Base-by-base conservation (phyloP, 805 yeast genomes). In the Myxozyma monticola region DNA sequence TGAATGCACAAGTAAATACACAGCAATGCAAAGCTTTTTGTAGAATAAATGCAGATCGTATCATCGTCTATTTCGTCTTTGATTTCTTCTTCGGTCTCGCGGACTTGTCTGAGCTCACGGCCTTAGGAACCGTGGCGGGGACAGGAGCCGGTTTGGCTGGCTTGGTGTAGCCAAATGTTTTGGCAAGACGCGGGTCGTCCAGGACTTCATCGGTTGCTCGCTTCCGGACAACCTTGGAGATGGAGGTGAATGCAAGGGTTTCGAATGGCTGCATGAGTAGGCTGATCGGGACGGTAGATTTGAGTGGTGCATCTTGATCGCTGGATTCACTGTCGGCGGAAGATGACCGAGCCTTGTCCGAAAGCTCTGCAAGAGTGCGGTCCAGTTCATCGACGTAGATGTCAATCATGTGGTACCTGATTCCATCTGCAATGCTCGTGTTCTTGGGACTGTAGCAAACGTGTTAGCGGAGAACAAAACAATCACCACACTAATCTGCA, bases 371-470 rank as follows among this genome's bases (percentile, higher is more conserved):
- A 48, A 84, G 65, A 1, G 83, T 78, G 55, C 76, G 76, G 62
- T 85, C 96, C 52, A 91, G 69, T 69, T 91, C 99, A 60, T 89
- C 97, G 33, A 86, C 67, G 65, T 80, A 81, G 5, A 93, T 80
- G 69, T 93, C 98, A 53, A 86, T 76, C 35, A 91, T 68, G 71
- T 91, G 99, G 65, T 85, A 80, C 15, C 96, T 83, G 45, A 93
- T 76, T 21, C 93, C 93, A 58, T 77, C 78, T 37, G 95, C 84
- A 21, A 82, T 72, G 56, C 77, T 76, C 5, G 45, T 25, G 20
- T 52, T 41, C 24, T 42, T 37, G 12, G 56, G 51, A 34, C 51
- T 51, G 29, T 9, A 30, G 9, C 2, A 9, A 14, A 22, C 20
- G 17, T 34, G 34, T 24, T 28, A 14, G 31, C 12, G 31, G 31